phyloP scores from a whole-genome alignment of 1,284 basidiomycete genomes.

The Puccinia brachypodii region DNA sequence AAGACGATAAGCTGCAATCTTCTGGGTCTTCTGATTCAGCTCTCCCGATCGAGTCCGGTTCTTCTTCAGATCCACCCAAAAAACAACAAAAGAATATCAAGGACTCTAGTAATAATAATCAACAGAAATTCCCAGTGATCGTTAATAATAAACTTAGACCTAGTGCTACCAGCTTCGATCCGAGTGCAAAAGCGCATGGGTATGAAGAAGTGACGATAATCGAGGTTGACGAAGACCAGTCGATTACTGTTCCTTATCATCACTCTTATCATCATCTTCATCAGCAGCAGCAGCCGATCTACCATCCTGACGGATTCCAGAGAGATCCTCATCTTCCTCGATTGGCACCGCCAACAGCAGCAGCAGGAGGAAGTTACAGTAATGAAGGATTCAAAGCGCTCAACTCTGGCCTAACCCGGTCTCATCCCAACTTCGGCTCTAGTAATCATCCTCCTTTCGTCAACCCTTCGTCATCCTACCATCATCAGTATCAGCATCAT shows the following conservation, averaged over 20 bases:
- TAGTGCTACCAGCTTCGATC: conserved; percentile 42
- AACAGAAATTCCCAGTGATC: neutral
- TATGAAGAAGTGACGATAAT: conserved; percentile 48
- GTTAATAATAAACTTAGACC: conserved; percentile 46
- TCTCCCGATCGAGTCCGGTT: neutral
- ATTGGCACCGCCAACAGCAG: neutral
- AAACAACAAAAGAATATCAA: neutral
- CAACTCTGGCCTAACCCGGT: neutral
- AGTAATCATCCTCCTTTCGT: neutral
- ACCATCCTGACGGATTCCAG: neutral
- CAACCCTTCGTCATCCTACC: neutral
- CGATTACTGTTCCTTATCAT: conserved; percentile 10
- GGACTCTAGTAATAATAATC: neutral
- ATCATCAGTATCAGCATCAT: neutral
- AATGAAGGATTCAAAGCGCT: neutral
- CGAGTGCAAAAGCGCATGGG: conserved; percentile 45
- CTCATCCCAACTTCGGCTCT: neutral
- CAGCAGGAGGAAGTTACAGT: neutral
- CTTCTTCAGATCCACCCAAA: neutral
- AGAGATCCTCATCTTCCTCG: neutral
- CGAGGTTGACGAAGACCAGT: conserved; percentile 35
- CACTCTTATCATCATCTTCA: neutral
- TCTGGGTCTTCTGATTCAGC: neutral
- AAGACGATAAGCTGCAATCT: neutral
- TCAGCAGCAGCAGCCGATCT: neutral